Percentiles rank a stretch among this genome's conserved stretches.
phyloP scores from a whole-genome alignment of 129 eudicot species.

The Smallanthus sonchifolius region DNA sequence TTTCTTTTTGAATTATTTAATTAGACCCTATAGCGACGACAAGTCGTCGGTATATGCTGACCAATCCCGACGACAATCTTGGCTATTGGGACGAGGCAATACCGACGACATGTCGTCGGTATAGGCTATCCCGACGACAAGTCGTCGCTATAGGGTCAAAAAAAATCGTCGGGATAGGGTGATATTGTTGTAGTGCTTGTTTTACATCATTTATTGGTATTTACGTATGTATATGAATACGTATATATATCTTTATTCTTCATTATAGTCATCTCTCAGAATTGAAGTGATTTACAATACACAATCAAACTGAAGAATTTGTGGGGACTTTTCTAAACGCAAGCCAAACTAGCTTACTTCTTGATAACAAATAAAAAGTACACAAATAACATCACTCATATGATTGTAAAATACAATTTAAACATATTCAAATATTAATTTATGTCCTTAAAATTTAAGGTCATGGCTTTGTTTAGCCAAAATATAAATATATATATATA shows the following conservation, averaged over 20 bases:
- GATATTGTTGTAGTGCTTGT: background rate
- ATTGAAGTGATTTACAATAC: background rate
- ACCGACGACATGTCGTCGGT: too few species aligned
- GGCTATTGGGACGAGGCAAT: too few species aligned
- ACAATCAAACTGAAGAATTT: background rate
- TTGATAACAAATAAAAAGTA: slow-evolving; percentile 18
- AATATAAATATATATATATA: slow-evolving; percentile 24
- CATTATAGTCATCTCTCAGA: background rate
- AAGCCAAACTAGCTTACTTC: slow-evolving; percentile 20
- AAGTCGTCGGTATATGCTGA: too few species aligned
- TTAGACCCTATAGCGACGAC: too few species aligned
- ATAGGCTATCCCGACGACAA: too few species aligned
- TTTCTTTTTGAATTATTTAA: too few species aligned
- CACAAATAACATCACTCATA: slow-evolving; percentile 28
- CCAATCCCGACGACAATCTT: too few species aligned
- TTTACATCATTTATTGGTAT: background rate
- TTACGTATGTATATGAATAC: background rate
- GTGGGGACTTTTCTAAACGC: background rate
- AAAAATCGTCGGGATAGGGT: too few species aligned
- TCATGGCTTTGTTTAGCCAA: slow-evolving; percentile 25
- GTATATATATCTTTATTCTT: background rate
- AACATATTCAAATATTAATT: slow-evolving; percentile 16
- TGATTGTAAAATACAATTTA: slow-evolving; percentile 15
- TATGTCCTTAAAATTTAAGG: slow-evolving; percentile 27
- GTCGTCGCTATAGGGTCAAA: too few species aligned